A percentile compares a stretch with the other conserved stretches of the same genome.
phyloP scores from a whole-genome alignment of 345 rosid species.

The Alliaria petiolata region DNA sequence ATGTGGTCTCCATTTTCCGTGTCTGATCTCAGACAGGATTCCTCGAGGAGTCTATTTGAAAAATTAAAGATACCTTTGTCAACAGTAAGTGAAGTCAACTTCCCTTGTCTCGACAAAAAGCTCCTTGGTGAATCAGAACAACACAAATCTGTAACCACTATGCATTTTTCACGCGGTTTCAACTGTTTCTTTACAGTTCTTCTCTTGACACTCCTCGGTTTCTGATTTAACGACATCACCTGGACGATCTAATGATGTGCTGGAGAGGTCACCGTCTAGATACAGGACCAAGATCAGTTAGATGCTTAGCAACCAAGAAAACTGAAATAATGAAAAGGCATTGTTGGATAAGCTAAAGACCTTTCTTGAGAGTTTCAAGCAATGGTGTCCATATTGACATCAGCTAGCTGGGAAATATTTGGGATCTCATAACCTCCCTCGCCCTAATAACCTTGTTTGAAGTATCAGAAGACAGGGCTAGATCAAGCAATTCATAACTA shows the following conservation, averaged over 20 bases:
- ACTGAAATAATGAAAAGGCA: not conserved
- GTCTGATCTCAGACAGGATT: no score
- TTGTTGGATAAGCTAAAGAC: slow-evolving; percentile 7
- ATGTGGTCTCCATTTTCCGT: no score
- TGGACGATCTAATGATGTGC: slow-evolving; percentile 49
- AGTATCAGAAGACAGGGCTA: slow-evolving; percentile 88
- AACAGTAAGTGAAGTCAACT: slow-evolving; percentile 59
- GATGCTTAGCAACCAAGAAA: slow-evolving; percentile 1
- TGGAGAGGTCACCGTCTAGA: slow-evolving; percentile 35
- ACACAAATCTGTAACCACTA: slow-evolving; percentile 61
- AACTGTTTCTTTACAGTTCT: slow-evolving; percentile 41
- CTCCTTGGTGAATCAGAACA: slow-evolving; percentile 67
- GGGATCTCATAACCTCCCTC: slow-evolving; percentile 88
- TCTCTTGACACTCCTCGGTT: slow-evolving; percentile 35
- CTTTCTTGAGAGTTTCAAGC: slow-evolving; percentile 68
- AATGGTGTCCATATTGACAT: slow-evolving; percentile 86
- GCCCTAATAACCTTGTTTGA: slow-evolving; percentile 89
- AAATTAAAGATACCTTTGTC: slow-evolving; percentile 51
- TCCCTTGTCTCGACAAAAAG: slow-evolving; percentile 73
- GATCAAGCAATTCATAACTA: slow-evolving; percentile 80
- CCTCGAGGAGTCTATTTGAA: not conserved
- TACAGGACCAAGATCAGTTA: slow-evolving; percentile 9
- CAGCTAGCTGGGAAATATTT: slow-evolving; percentile 87
- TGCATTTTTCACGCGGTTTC: slow-evolving; percentile 69
- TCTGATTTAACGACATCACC: slow-evolving; percentile 40